phyloP scores from a whole-genome alignment of 2,329 filamentous ascomycete genomes.

The Fusarium xyrophilum region DNA sequence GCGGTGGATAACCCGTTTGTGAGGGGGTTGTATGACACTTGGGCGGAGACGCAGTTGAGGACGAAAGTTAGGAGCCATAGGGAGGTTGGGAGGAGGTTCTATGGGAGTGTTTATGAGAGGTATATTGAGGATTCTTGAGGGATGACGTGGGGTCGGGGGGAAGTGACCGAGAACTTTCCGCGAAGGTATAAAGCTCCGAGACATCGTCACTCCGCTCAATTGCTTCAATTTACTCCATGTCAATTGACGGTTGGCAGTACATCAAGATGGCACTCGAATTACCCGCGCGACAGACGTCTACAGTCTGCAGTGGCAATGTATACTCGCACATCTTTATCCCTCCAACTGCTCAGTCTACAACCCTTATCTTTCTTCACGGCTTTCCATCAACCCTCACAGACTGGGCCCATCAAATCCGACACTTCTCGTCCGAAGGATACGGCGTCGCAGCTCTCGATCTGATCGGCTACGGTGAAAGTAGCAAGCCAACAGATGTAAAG shows the following conservation, averaged over 20 bases:
- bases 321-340: conserved; percentile 45
- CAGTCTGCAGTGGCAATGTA: conserved; percentile 22
- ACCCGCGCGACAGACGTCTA: conserved; percentile 18
- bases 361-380: conserved; percentile 57
- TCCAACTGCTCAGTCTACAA: conserved; percentile 33
- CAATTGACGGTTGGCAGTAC: background rate
- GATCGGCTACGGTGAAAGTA: conserved; percentile 49
- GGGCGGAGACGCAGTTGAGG: conserved; percentile 61
- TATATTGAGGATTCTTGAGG: conserved; percentile 51
- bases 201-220: background rate
- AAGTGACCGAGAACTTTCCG: conserved; percentile 43
- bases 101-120: conserved; percentile 55
- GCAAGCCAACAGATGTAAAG: conserved; percentile 38
- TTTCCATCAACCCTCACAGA: conserved; percentile 56
- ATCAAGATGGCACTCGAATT: conserved; percentile 13
- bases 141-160: background rate
- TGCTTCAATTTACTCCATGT: background rate
- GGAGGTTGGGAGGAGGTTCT: conserved; percentile 56
- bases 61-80: conserved; percentile 62
- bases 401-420: conserved; percentile 50
- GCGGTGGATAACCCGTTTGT: conserved; percentile 58
- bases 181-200: conserved; percentile 17
- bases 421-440: conserved; percentile 48
- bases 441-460: conserved; percentile 54
- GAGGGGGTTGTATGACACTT: conserved; percentile 58